A percentile compares a stretch with the other conserved stretches of the same genome.
phyloP scores from a whole-genome alignment of 1,139 yeast species.

The Pichia inconspicua region DNA sequence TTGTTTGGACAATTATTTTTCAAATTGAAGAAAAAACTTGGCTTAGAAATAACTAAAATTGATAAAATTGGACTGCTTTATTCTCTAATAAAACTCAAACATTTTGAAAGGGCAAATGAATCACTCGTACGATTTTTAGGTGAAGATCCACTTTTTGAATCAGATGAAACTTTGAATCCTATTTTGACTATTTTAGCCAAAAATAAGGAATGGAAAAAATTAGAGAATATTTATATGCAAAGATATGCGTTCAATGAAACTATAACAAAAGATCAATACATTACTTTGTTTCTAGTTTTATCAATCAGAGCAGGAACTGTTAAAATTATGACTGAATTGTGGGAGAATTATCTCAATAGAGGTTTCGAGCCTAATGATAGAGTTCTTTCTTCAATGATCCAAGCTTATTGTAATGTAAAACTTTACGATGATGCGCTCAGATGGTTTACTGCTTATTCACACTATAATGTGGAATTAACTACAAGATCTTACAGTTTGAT shows the following conservation, averaged over 20 bases:
- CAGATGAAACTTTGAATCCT: conserved; percentile 31
- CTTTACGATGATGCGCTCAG: conserved; percentile 39
- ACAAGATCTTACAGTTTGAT: conserved; percentile 35
- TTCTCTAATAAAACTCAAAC: conserved; percentile 26
- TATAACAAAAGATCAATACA: conserved; percentile 54
- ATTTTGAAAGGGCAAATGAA: conserved; percentile 27
- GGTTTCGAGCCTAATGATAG: conserved; percentile 41
- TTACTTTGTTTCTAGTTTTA: conserved; percentile 56
- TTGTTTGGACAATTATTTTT: conserved; percentile 11
- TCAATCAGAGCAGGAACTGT: conserved; percentile 46
- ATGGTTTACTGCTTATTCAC: conserved; percentile 35
- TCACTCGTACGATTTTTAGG: conserved; percentile 26
- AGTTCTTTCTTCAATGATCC: conserved; percentile 44
- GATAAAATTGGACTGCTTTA: conserved; percentile 28
- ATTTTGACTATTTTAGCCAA: conserved; percentile 44
- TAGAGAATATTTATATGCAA: conserved; percentile 57
- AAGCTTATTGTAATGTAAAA: conserved; percentile 37
- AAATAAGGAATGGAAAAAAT: conserved; percentile 47
- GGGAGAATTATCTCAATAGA: conserved; percentile 39
- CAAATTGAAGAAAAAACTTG: conserved; percentile 9
- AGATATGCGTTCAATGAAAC: conserved; percentile 50
- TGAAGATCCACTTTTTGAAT: conserved; percentile 11
- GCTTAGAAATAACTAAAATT: conserved; percentile 5
- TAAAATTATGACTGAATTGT: conserved; percentile 44
- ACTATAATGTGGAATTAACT: conserved; percentile 32